Conservation (phyloP, 2,329 filamentous ascomycete species). For the Cladosporium sp. region DNA sequence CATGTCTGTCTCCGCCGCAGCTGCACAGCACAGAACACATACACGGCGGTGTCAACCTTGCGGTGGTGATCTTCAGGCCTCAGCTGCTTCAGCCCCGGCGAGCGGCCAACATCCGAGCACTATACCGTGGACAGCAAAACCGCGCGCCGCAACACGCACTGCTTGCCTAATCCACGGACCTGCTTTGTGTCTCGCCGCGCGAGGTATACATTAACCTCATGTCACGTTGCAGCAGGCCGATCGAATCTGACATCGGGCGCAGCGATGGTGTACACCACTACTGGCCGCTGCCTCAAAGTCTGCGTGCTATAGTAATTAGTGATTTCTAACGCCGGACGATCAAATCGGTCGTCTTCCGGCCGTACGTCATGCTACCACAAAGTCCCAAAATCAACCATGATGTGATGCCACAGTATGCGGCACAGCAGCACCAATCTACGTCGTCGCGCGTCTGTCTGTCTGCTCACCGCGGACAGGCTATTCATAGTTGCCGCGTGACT, state of each 20-base stretch:
- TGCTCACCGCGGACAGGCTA: constrained; percentile 5
- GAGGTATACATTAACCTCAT: background rate
- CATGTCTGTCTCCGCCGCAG: background rate
- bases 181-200: constrained; percentile 6
- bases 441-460: background rate
- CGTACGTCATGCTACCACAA: constrained; percentile 12
- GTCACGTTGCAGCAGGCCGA: constrained; percentile 18
- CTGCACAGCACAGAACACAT: background rate
- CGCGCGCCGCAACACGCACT: constrained; percentile 13
- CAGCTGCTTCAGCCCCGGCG: constrained; percentile 18
- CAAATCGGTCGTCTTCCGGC: background rate
- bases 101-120: constrained; percentile 1
- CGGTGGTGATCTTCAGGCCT: constrained; percentile 13
- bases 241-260: constrained; percentile 13
- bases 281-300: background rate
- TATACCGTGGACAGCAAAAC: constrained; percentile 12
- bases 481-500: constrained; percentile 18
- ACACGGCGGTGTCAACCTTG: constrained; percentile 1
- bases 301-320: background rate
- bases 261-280: background rate
- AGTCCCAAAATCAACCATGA: background rate
- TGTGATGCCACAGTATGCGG: background rate
- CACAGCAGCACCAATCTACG: background rate
- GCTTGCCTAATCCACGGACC: constrained; percentile 14
- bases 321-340: constrained; percentile 1